Base-by-base conservation (phyloP, 2,329 filamentous ascomycete species). In the Talaromyces sp. region DNA sequence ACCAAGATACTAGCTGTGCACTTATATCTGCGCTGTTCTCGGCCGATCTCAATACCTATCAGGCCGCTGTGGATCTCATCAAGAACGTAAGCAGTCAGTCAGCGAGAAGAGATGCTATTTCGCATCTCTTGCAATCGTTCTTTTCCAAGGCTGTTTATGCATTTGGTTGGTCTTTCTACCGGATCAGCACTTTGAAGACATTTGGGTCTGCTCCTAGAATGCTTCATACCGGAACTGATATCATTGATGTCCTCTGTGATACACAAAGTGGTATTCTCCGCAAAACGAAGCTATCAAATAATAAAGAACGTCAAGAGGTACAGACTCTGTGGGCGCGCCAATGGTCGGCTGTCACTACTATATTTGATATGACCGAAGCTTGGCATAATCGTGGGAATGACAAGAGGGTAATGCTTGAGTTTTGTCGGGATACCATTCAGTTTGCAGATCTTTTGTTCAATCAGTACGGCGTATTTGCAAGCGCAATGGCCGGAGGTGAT, bases 371-470 rank as follows among this genome's bases (percentile, higher is more conserved):
- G 62, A 95, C 92, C 3, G 92, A 96, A 70, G 78, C 79, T 11
- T 99, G 94, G 94, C 91, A 91, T 64, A 79, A 85, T 24, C 73
- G 77, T 53, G 74, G 78, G 3, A 85, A 90, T 61, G 88, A 93
- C 56, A 94, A 91, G 70, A 76, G 80, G 21, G 80, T 85, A 58
- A 92, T 99, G 90, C 88, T 92, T 68, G 88, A 96, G 60, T 97
- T 97, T 69, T 97, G 92, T 70, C 88, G 94, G 65, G 91, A 96
- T 70, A 90, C 90, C 14, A 99, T 99, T 85, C 91, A 97, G 68
- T 90, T 96, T 69, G 92, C 93, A 0, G 90, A 96, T 69, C 83
- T 85, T 38, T 82, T 96, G 1, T 90, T 97, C 69, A 87, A 90
- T 46, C 88, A 96, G 67, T 94, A 95, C 72, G 88, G 87, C 56